Evolutionary conservation across 2,329 filamentous ascomycete species (phyloP), one percentile per base, ranked within the genome.

Genomic region (Diaporthe ilicicola): DNA sequence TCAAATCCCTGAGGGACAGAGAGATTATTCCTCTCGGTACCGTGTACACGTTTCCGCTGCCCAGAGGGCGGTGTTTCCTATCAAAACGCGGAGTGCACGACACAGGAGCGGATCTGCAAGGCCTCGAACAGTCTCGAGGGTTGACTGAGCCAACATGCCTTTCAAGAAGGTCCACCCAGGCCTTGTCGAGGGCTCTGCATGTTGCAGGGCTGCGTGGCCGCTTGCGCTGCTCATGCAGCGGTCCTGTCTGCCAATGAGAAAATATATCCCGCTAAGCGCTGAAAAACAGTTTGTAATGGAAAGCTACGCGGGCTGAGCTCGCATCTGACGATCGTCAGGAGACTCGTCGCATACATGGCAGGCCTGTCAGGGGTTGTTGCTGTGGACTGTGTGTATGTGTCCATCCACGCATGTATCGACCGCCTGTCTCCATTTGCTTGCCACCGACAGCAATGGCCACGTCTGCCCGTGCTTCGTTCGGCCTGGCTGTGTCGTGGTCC

Each of bases 241-340:
- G 32, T 27, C 42, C 32, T 44, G 19, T 44, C 70, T 72, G 53
- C 70, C 70, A 72, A 72, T 72, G 59, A 67, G 50, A 72, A 53
- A 51, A 54, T 66, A 50, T 56, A 72, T 59, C 70, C 62, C 67
- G 70, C 61, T 72, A 70, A 72, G 70, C 70, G 70, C 70, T 61
- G 61, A 44, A 72, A 72, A 72, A 70, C 29, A 54, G 29, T 34
- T 62, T 42, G 65, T 59, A 68, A 68, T 48, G 42, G 50, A 39
- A 48, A 56, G 42, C 42, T 39, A 59, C 42, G 42, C 42, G 53
- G 65, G 54, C 53, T 50, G 53, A 9, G 53, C 65, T 56, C 53
- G 69, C 59, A 67, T 70, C 59, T 72, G 70, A 66, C 67, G 70
- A 72, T 72, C 70, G 70, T 72, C 70, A 72, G 70, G 70, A 72